Base-by-base conservation (phyloP, 371 early-diverging fungal genomes). In the Mortierella sp. region DNA sequence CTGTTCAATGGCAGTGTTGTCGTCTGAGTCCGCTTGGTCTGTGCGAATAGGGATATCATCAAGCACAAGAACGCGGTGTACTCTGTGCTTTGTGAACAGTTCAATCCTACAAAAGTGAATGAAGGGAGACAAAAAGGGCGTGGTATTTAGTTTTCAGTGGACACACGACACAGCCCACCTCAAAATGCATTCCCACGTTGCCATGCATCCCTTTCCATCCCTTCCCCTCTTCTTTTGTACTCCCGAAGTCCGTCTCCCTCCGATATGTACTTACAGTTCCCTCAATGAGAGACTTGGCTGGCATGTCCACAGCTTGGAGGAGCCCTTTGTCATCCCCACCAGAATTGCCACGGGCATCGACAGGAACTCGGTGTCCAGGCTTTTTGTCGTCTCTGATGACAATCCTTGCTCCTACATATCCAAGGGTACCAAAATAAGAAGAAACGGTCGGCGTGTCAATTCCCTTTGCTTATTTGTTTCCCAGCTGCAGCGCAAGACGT, bases 51-150 rank as follows among this genome's bases (percentile, higher is more conserved):
- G 87, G 38, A 70, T 82, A 13, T 83, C 72, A 19, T 88, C 84
- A 74, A 90, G 83, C 28, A 93, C 90, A 7, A 93, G 84, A 1
- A 92, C 91, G 38, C 93, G 90, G 76, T 93, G 93, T 13, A 88
- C 83, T 8, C 88, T 78, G 55, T 89, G 88, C 44, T 79, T 78
- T 58, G 91, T 91, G 76, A 93, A 89, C 19, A 91, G 76, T 11
- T 87, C 78, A 44, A 92, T 77, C 48, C 84, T 44, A 91, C 73
- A 44, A 84, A 57, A 19, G 45, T 7, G 31, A 6, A 60, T n/a
- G 3, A 52, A n/a, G 34, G 31, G 16, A 60, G 34, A 47, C 44
- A 48, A 11, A 28, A 60, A 70, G 3, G 7, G 44, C 42, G 47
- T 38, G 42, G 1, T 38, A 5, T 1, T 38, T 28, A 44, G 14